Evolutionary conservation across 306 rosid genomes (phyloP).

Genomic region (Cicer judaicum): DNA sequence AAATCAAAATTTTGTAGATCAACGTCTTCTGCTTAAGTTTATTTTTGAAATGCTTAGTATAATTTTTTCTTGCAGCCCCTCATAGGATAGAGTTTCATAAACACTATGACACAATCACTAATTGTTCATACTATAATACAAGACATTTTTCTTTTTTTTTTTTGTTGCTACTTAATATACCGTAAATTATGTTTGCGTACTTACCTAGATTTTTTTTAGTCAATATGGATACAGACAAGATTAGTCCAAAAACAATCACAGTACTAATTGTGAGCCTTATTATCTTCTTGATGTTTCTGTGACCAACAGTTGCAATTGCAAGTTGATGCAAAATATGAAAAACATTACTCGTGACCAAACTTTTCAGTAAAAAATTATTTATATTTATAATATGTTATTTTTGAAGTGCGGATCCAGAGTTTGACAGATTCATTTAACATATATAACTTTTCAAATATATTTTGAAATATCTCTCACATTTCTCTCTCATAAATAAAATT

Average conservation of each 20-base stretch:
- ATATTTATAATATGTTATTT: too few relatives aligned
- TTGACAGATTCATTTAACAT: too few relatives aligned
- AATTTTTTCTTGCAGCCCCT: neutral
- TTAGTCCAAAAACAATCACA: neutral
- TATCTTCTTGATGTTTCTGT: too few relatives aligned
- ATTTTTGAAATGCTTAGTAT: neutral
- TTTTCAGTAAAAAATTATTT: too few relatives aligned
- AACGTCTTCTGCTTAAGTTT: neutral
- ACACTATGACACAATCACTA: neutral
- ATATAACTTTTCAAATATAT: too few relatives aligned
- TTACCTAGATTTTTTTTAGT: slow-evolving; percentile 24
- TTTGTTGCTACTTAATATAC: too few relatives aligned
- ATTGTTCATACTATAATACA: too few relatives aligned
- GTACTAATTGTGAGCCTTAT: neutral
- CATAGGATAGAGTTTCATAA: neutral
- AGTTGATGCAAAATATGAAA: neutral
- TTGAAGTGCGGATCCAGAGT: too few relatives aligned
- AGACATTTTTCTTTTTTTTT: neutral
- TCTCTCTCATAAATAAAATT: too few relatives aligned
- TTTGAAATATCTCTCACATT: too few relatives aligned
- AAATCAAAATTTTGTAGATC: neutral
- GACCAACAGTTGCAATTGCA: neutral
- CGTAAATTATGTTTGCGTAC: too few relatives aligned
- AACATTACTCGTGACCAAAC: neutral
- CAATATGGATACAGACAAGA: neutral